phyloP scores from a whole-genome alignment of 257 asterid genomes.

The Gentiana dahurica region DNA sequence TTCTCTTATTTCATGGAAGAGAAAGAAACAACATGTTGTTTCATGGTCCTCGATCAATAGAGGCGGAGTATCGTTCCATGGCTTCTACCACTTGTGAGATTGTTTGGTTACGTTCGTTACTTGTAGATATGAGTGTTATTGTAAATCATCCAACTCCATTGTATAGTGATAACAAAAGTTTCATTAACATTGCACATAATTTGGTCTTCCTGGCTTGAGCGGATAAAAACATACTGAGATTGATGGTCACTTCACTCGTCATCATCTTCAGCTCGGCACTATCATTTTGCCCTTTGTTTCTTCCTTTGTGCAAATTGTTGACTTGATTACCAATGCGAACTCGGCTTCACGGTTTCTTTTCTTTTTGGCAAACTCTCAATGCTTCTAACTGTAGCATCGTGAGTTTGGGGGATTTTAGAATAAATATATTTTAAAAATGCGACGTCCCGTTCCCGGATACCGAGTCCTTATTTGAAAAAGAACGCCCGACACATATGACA shows the following conservation, averaged over 20 bases:
- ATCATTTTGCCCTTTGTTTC: not conserved
- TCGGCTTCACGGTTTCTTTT: not conserved
- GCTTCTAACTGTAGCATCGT: not conserved
- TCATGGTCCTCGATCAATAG: not conserved
- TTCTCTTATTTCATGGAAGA: not conserved
- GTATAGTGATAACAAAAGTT: not conserved
- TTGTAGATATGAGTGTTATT: not conserved
- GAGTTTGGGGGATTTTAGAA: not conserved
- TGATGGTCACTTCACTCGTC: not conserved
- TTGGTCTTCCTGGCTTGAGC: not conserved
- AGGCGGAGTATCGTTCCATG: slow-evolving; percentile 1
- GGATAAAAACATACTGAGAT: too few relatives aligned
- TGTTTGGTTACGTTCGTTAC: not conserved
- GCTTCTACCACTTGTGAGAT: not conserved
- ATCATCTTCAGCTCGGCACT: not conserved
- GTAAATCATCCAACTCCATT: not conserved
- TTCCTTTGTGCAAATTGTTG: not conserved
- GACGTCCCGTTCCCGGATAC: too few relatives aligned
- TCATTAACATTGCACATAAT: not conserved
- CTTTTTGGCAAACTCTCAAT: not conserved
- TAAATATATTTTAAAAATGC: too few relatives aligned
- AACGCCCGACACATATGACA: too few relatives aligned
- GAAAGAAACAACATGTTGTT: not conserved
- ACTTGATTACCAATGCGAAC: not conserved
- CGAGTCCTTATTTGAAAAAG: too few relatives aligned